A percentile compares a stretch with the other conserved stretches of the same genome.
These are phyloP conservation scores for Suillus lakei DNA, from an alignment of 768 basidiomycete species.

Conservation along the genomic window DNA sequence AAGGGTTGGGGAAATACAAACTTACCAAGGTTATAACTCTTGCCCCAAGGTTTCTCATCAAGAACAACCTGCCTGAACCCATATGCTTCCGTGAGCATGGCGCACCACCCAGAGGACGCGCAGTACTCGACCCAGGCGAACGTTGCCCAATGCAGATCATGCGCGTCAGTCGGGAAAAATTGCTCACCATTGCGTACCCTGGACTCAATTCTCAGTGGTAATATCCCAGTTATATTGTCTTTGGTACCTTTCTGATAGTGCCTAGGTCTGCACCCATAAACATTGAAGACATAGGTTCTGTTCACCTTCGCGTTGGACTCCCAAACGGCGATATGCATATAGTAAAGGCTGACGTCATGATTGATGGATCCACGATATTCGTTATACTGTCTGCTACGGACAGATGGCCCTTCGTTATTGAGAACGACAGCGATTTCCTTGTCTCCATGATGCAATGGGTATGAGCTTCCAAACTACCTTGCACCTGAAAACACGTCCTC, in stretches of 20 bases:
- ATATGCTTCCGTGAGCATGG: conserved; percentile 89
- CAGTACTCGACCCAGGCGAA: conserved; percentile 67
- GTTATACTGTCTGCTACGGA: conserved; percentile 69
- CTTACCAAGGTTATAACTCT: conserved; percentile 92
- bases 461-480: conserved; percentile 7
- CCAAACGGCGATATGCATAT: conserved; percentile 52
- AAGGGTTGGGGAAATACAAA: conserved; percentile 97
- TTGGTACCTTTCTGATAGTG: conserved; percentile 6
- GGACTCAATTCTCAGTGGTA: conserved; percentile 86
- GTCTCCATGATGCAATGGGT: conserved; percentile 81
- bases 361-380: conserved; percentile 90
- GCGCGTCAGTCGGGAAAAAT: conserved; percentile 66
- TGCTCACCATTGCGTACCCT: conserved; percentile 86
- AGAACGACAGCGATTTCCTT: conserved; percentile 82
- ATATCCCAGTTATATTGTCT: not conserved
- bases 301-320: conserved; percentile 66
- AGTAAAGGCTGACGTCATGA: conserved; percentile 75
- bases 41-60: conserved; percentile 88
- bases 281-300: conserved; percentile 86
- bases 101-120: conserved; percentile 63
- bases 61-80: conserved; percentile 71
- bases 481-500: not conserved
- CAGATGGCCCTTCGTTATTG: conserved; percentile 88
- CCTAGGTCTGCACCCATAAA: conserved; percentile 91
- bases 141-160: conserved; percentile 70